These are phyloP conservation scores for Candida pini DNA, from an alignment of 805 yeast species.

Conservation along the genomic window DNA sequence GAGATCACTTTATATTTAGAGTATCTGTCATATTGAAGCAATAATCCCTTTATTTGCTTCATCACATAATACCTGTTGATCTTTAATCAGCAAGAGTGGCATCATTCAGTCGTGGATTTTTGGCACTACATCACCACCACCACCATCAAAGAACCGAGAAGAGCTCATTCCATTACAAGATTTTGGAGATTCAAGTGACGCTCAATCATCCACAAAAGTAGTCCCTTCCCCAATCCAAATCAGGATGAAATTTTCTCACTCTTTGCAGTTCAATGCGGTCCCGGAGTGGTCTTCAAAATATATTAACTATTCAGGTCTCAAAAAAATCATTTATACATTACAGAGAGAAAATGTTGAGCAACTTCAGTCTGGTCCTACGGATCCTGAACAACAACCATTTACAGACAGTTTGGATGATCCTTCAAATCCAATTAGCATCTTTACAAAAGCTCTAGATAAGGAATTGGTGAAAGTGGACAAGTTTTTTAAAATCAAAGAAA, in stretches of 20 bases:
- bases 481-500: constrained; percentile 68
- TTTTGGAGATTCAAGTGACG: constrained; percentile 3
- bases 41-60: too few species aligned
- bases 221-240: background rate
- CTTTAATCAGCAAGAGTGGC: too few species aligned
- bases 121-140: background rate
- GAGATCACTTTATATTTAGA: too few species aligned
- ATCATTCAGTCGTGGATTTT: constrained; percentile 2
- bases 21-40: too few species aligned
- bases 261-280: constrained; percentile 72
- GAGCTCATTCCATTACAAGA: constrained; percentile 18
- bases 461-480: constrained; percentile 73
- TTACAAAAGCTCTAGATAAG: constrained; percentile 64
- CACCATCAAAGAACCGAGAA: background rate
- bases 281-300: constrained; percentile 97
- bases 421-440: constrained; percentile 50
- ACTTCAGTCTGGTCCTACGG: constrained; percentile 16
- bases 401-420: constrained; percentile 27
- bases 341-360: constrained; percentile 54
- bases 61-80: too few species aligned
- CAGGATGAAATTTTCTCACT: constrained; percentile 88
- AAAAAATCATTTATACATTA: constrained; percentile 74
- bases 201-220: background rate
- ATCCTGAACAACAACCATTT: constrained; percentile 25
- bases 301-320: constrained; percentile 82